These are phyloP conservation scores for Corynascus novoguineensis DNA, from an alignment of 495 filamentous ascomycete species.

Conservation along the genomic window DNA sequence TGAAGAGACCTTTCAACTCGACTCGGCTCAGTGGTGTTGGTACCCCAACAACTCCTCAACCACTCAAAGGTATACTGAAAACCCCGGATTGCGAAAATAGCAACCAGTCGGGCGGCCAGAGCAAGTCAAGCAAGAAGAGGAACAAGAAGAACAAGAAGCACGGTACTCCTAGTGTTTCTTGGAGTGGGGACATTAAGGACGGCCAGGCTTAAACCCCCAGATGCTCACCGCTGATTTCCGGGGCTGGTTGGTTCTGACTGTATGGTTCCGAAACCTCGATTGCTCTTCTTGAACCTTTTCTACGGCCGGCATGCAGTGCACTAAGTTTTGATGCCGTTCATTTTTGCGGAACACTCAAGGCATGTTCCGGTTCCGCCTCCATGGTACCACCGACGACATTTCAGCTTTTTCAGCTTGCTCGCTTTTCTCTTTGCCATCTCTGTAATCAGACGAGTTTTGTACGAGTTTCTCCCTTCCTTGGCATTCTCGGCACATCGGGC, in stretches of 20 bases:
- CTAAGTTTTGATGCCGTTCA: too few relatives aligned
- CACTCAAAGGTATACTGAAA: constrained; percentile 12
- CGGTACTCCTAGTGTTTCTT: neutral
- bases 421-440: neutral
- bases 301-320: too few relatives aligned
- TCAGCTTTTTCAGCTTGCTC: neutral
- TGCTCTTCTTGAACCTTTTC: too few relatives aligned
- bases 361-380: neutral
- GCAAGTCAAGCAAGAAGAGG: neutral
- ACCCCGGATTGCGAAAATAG: constrained; percentile 1
- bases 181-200: neutral
- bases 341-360: neutral
- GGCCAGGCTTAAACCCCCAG: neutral
- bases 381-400: neutral
- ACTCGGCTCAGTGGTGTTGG: too few relatives aligned
- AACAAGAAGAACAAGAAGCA: neutral
- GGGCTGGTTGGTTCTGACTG: neutral
- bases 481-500: neutral
- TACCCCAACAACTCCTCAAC: neutral
- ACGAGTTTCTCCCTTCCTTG: neutral
- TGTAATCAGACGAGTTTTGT: neutral
- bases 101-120: neutral
- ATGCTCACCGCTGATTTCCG: neutral
- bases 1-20: too few relatives aligned
- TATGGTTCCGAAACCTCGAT: too few relatives aligned